Conservation (phyloP, 768 basidiomycete genomes). For the Baorangia bicolor region DNA sequence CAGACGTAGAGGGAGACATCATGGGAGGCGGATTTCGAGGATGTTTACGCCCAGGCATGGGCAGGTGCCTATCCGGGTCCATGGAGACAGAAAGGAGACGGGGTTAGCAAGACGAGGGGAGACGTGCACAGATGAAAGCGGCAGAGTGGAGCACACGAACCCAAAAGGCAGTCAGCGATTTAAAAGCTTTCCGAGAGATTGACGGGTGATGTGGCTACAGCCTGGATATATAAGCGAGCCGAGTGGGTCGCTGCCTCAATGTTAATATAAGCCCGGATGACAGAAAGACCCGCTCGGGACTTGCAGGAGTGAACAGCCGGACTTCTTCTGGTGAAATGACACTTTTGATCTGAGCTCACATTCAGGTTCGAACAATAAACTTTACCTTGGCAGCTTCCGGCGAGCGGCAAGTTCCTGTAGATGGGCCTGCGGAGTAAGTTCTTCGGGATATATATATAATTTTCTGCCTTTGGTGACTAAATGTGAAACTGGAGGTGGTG, state of each 20-base stretch:
- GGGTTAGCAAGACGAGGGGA: slow-evolving; percentile 19
- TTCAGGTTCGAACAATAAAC: slow-evolving; percentile 30
- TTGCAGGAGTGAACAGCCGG: slow-evolving; percentile 24
- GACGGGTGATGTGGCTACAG: slow-evolving; percentile 27
- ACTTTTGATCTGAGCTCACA: slow-evolving; percentile 24
- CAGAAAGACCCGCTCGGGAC: slow-evolving; percentile 28
- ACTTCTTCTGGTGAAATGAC: slow-evolving; percentile 23
- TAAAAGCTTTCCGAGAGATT: slow-evolving; percentile 24
- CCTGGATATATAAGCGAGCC: slow-evolving; percentile 28
- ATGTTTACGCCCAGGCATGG: slow-evolving; percentile 33
- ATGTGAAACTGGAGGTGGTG: slow-evolving; percentile 4
- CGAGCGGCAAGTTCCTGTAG: slow-evolving; percentile 28
- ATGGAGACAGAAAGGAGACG: slow-evolving; percentile 18
- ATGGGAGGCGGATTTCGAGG: slow-evolving; percentile 27
- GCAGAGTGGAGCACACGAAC: slow-evolving; percentile 25
- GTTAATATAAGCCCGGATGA: slow-evolving; percentile 31
- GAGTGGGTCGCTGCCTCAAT: slow-evolving; percentile 28
- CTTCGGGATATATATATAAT: slow-evolving; percentile 15
- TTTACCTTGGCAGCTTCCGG: slow-evolving; percentile 30
- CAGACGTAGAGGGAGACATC: slow-evolving; percentile 26
- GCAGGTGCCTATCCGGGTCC: slow-evolving; percentile 40
- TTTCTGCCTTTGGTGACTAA: not conserved
- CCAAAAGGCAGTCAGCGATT: slow-evolving; percentile 19
- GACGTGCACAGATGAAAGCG: slow-evolving; percentile 15
- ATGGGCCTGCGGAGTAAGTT: slow-evolving; percentile 25